Percentiles rank a stretch among this genome's conserved stretches.
phyloP scores from a whole-genome alignment of 1,284 basidiomycete species.

The Neonothopanus nambi region DNA sequence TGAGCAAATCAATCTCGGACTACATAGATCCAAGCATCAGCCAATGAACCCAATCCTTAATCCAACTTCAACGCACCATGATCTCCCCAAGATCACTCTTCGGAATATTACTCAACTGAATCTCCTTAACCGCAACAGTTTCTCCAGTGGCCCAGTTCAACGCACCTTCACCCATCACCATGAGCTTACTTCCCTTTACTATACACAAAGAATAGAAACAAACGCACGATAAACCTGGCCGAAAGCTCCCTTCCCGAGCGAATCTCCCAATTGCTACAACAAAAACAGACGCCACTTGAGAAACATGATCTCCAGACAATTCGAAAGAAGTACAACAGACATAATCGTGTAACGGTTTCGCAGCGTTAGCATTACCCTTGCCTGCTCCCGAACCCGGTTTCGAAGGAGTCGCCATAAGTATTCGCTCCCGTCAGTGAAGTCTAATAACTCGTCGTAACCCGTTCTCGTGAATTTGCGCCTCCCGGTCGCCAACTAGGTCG shows the following conservation, averaged over 20 bases:
- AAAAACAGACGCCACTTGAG: not conserved
- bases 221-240: constrained; percentile 90
- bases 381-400: no score
- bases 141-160: constrained; percentile 97
- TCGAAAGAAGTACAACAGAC: not conserved
- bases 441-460: no score
- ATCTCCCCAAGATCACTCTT: constrained; percentile 93
- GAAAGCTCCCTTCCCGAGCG: constrained; percentile 91
- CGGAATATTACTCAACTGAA: constrained; percentile 90
- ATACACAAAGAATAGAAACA: not conserved
- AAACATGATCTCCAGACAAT: not conserved
- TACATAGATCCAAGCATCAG: constrained; percentile 28
- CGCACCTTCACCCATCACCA: constrained; percentile 62
- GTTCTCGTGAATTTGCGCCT: no score
- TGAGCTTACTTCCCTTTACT: not conserved
- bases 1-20: constrained; percentile 97
- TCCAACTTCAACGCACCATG: constrained; percentile 70
- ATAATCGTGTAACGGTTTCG: constrained; percentile 4
- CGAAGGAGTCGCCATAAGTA: no score
- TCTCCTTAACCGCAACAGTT: constrained; percentile 95
- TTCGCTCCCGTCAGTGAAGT: no score
- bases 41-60: constrained; percentile 9
- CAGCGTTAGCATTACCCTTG: no score
- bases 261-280: constrained; percentile 87
- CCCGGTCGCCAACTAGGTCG: no score